phyloP scores from a whole-genome alignment of 257 asterid species.

The Scutellaria barbata region DNA sequence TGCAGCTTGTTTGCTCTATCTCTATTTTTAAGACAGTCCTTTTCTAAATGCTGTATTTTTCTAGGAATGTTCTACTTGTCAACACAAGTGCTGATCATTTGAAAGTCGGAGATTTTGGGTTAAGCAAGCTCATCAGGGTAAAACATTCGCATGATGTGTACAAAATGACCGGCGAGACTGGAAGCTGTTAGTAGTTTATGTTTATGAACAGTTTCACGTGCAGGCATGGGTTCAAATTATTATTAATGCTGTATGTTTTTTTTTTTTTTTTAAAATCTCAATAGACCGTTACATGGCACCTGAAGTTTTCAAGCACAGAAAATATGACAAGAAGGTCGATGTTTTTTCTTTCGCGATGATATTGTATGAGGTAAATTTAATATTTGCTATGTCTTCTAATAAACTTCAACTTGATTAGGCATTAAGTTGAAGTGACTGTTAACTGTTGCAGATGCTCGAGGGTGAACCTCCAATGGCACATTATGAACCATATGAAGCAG shows the following conservation, averaged over 20 bases:
- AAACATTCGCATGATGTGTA: conserved; percentile 91
- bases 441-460: conserved; percentile 88
- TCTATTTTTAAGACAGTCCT: conserved; percentile 26
- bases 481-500: conserved; percentile 96
- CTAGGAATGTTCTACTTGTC: conserved; percentile 96
- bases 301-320: conserved; percentile 97
- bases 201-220: conserved; percentile 2
- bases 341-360: conserved; percentile 98
- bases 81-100: conserved; percentile 92
- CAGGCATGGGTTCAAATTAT: conserved; percentile 15
- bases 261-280: conserved; percentile 38
- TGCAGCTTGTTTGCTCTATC: conserved; percentile 20
- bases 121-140: conserved; percentile 92
- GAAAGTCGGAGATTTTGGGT: conserved; percentile 97
- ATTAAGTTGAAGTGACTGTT: conserved; percentile 26
- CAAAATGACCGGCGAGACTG: conserved; percentile 99
- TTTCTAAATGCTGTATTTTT: conserved; percentile 32
- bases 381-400: conserved; percentile 21
- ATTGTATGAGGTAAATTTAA: conserved; percentile 76
- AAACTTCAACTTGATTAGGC: conserved; percentile 14
- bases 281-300: conserved; percentile 99
- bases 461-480: conserved; percentile 90
- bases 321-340: conserved; percentile 98
- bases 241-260: conserved; percentile 11
- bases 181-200: conserved; percentile 79